These are phyloP conservation scores for Orbilia ellipsospora DNA, from an alignment of 2,329 filamentous ascomycete species.

Conservation along the genomic window DNA sequence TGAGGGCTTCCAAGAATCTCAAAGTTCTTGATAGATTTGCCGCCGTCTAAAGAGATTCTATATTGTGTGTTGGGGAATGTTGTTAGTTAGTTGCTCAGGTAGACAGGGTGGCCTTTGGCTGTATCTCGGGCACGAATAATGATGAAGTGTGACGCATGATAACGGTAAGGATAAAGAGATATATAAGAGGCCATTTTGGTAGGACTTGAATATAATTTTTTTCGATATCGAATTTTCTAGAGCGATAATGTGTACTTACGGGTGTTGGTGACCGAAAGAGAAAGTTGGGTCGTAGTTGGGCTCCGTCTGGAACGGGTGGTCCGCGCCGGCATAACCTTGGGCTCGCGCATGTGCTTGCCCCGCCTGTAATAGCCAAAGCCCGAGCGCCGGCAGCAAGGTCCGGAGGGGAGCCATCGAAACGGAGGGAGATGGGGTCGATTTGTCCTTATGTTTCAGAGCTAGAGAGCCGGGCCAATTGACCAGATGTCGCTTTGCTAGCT, in stretches of 20 bases:
- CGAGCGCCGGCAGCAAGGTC: constrained; percentile 51
- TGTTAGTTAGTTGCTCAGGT: neutral
- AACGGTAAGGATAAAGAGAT: constrained; percentile 4
- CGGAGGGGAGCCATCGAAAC: constrained; percentile 44
- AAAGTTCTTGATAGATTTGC: constrained; percentile 69
- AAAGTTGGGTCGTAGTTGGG: constrained; percentile 28
- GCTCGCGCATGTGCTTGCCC: constrained; percentile 47
- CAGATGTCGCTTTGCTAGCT: constrained; percentile 8
- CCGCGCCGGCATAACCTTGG: constrained; percentile 45
- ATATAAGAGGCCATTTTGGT: neutral
- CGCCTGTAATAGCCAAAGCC: constrained; percentile 46
- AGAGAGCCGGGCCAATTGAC: constrained; percentile 36
- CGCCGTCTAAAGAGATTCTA: constrained; percentile 74
- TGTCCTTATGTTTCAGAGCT: constrained; percentile 42
- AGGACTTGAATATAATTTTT: neutral
- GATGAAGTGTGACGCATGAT: neutral
- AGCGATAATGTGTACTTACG: constrained; percentile 34
- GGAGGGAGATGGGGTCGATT: constrained; percentile 15
- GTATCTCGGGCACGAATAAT: constrained; percentile 8
- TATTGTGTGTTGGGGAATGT: constrained; percentile 29
- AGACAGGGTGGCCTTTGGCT: constrained; percentile 28
- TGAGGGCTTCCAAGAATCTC: constrained; percentile 70
- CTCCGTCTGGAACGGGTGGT: constrained; percentile 38
- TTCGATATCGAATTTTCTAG: neutral
- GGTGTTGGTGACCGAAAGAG: constrained; percentile 43